These are phyloP conservation scores for Kuraishia hungarica DNA, from an alignment of 805 yeast genomes.

Conservation along the genomic window DNA sequence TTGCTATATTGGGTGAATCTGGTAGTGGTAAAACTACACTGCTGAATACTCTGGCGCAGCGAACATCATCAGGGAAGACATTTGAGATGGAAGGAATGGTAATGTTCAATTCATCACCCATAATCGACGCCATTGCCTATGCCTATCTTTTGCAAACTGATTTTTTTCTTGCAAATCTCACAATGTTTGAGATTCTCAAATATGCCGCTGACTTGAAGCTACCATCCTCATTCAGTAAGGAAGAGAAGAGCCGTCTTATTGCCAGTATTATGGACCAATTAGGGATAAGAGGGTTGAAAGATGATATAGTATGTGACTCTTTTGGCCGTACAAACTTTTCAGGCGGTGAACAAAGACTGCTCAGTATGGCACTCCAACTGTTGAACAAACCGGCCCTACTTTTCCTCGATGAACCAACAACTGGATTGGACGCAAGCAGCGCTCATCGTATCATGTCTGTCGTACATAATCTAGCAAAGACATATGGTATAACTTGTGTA, in stretches of 20 bases:
- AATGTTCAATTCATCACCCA: constrained; percentile 17
- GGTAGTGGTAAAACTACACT: constrained; percentile 75
- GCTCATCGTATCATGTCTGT: constrained; percentile 51
- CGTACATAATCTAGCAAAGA: constrained; percentile 38
- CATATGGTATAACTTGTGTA: constrained; percentile 54
- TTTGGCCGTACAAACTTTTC: constrained; percentile 45
- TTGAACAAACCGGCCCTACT: constrained; percentile 58
- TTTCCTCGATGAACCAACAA: constrained; percentile 74
- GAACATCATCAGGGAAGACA: constrained; percentile 29
- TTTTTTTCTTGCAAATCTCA: constrained; percentile 50
- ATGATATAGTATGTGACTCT: constrained; percentile 38
- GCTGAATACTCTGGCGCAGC: constrained; percentile 49
- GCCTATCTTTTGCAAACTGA: constrained; percentile 67
- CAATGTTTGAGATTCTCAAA: constrained; percentile 54
- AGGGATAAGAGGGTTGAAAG: constrained; percentile 45
- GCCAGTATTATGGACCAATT: constrained; percentile 45
- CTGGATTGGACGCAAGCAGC: constrained; percentile 68
- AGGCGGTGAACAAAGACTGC: constrained; percentile 70
- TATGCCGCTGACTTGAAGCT: constrained; percentile 60
- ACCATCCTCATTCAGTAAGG: constrained; percentile 27
- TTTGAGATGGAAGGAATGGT: constrained; percentile 35
- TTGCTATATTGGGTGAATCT: constrained; percentile 73
- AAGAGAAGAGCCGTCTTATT: constrained; percentile 37
- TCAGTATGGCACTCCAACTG: constrained; percentile 63
- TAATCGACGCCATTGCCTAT: constrained; percentile 15